Percentiles rank a stretch among this genome's conserved stretches.
Evolutionary conservation across 257 asterid genomes (phyloP).

Genomic region (Solanum dulcamara): DNA sequence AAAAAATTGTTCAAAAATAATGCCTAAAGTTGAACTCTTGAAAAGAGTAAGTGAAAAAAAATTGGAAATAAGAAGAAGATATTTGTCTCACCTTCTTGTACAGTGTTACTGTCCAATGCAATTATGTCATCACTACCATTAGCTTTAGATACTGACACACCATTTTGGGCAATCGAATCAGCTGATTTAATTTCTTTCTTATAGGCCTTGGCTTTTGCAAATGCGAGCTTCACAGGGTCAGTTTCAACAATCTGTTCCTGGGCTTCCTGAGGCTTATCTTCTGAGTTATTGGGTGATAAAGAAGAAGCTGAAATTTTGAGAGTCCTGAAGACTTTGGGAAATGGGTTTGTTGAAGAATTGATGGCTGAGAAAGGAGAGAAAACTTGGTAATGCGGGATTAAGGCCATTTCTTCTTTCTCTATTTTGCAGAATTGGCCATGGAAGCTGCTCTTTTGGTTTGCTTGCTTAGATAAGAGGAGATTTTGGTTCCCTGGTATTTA

Average conservation of each 20-base stretch:
- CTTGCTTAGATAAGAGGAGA: background rate
- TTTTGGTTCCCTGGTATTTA: background rate
- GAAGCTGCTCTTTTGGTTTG: background rate
- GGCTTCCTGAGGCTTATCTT: too few relatives aligned
- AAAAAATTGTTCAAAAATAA: background rate
- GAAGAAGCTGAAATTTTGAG: conserved; percentile 27
- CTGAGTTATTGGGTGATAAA: conserved; percentile 10
- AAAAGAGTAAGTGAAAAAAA: background rate
- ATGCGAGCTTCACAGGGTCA: conserved; percentile 56
- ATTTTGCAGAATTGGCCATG: background rate
- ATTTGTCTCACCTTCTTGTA: background rate
- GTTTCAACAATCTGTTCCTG: background rate
- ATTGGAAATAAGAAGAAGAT: background rate
- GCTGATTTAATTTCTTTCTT: conserved; percentile 15
- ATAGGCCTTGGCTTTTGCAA: conserved; percentile 56
- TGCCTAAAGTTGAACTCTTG: background rate
- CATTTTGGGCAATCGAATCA: conserved; percentile 9
- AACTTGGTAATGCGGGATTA: conserved; percentile 30
- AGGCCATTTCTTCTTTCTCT: conserved; percentile 32
- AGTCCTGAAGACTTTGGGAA: conserved; percentile 16
- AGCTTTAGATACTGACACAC: background rate
- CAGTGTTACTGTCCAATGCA: conserved; percentile 15
- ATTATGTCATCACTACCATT: conserved; percentile 8
- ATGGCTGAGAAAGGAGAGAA: conserved; percentile 29
- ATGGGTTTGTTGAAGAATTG: conserved; percentile 11